phyloP scores from a whole-genome alignment of 345 rosid genomes.

The Stellera chamaejasme region DNA sequence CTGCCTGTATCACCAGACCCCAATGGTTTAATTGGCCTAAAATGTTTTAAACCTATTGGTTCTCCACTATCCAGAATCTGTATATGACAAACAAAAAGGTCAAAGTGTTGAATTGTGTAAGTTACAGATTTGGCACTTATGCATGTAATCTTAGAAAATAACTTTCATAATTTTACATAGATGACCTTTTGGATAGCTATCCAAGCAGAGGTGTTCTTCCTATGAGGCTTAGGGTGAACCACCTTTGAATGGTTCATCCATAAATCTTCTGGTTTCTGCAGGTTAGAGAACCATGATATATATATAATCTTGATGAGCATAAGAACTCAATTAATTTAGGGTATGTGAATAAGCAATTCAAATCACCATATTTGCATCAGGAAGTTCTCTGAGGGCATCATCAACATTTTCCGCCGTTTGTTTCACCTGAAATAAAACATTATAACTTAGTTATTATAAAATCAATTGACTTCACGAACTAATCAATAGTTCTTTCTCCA shows the following conservation, averaged over 20 bases:
- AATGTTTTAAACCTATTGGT: constrained; percentile 67
- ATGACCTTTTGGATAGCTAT: constrained; percentile 67
- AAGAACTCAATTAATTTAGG: neutral
- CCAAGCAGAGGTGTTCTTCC: constrained; percentile 70
- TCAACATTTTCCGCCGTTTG: constrained; percentile 81
- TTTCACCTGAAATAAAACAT: constrained; percentile 47
- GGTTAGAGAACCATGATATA: constrained; percentile 4
- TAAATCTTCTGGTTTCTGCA: constrained; percentile 89
- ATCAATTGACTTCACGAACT: neutral
- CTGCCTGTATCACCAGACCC: constrained; percentile 99
- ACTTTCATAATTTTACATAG: no score
- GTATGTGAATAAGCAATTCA: constrained; percentile 1
- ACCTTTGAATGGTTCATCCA: constrained; percentile 82
- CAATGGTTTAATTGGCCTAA: constrained; percentile 76
- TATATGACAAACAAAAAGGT: neutral
- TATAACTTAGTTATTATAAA: constrained; percentile 1
- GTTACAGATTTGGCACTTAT: no score
- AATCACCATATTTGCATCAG: constrained; percentile 84
- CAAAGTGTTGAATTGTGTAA: no score
- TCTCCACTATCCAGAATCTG: constrained; percentile 66
- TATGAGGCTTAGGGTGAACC: constrained; percentile 83
- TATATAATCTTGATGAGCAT: no score
- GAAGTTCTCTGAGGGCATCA: constrained; percentile 91
- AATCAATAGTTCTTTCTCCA: neutral
- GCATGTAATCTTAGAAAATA: no score